phyloP scores from a whole-genome alignment of 2,329 filamentous ascomycete species.

The Ilyonectria destructans region DNA sequence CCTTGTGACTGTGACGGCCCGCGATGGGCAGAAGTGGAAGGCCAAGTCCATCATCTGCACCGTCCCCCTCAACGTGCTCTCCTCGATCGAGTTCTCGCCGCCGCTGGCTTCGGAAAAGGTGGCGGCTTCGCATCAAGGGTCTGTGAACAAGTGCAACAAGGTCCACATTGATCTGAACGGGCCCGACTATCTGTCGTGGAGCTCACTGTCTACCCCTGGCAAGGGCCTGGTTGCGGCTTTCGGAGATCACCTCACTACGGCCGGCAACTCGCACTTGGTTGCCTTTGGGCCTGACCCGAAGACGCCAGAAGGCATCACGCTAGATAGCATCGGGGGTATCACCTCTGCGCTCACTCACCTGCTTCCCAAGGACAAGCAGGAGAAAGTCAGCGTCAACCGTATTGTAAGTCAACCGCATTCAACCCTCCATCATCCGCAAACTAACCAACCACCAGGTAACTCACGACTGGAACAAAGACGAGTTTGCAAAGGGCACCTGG shows the following conservation, averaged over 20 bases:
- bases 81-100: slow-evolving; percentile 21
- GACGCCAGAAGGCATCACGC: neutral
- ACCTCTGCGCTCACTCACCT: slow-evolving; percentile 8
- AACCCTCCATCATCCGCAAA: neutral
- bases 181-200: slow-evolving; percentile 25
- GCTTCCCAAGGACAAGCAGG: slow-evolving; percentile 8
- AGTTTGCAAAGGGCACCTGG: slow-evolving; percentile 23
- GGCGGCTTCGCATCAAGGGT: slow-evolving; percentile 6
- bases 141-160: slow-evolving; percentile 27
- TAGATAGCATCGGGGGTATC: slow-evolving; percentile 6
- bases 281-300: slow-evolving; percentile 29
- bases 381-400: slow-evolving; percentile 8
- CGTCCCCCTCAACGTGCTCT: slow-evolving; percentile 26
- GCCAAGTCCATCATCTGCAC: slow-evolving; percentile 27
- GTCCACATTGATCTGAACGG: slow-evolving; percentile 25
- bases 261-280: slow-evolving; percentile 24
- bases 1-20: slow-evolving; percentile 6
- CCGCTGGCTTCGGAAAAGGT: slow-evolving; percentile 19
- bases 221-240: slow-evolving; percentile 21
- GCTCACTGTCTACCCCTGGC: slow-evolving; percentile 6
- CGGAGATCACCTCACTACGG: slow-evolving; percentile 25
- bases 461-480: slow-evolving; percentile 28
- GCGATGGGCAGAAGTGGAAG: slow-evolving; percentile 19
- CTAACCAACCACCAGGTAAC: neutral
- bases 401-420: slow-evolving; percentile 9